Conservation (phyloP, 2,329 filamentous ascomycete genomes). For the Anthostomella pinea region DNA sequence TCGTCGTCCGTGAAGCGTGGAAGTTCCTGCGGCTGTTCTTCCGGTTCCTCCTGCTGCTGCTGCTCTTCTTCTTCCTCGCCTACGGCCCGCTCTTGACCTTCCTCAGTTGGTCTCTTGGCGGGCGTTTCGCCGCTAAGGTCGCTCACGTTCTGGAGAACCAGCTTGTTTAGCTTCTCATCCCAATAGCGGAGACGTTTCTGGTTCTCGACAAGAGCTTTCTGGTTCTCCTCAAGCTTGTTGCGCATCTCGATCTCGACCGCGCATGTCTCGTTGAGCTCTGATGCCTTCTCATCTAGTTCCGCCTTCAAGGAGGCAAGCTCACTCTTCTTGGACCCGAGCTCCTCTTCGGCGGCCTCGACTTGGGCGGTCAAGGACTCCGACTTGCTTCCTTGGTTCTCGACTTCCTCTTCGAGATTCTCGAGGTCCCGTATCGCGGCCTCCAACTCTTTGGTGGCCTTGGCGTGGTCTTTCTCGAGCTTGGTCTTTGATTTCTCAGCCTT, state of each 20-base stretch:
- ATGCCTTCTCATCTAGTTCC: conserved; percentile 81
- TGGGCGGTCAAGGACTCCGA: conserved; percentile 69
- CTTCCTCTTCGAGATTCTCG: conserved; percentile 74
- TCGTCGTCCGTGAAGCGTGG: conserved; percentile 76
- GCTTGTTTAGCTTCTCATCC: conserved; percentile 84
- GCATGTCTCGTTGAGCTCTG: conserved; percentile 83
- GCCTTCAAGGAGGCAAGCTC: conserved; percentile 77
- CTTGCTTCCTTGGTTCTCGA: conserved; percentile 71
- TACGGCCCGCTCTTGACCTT: conserved; percentile 27
- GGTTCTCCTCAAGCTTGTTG: conserved; percentile 94
- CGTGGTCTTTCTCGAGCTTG: conserved; percentile 82
- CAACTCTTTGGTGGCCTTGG: conserved; percentile 76
- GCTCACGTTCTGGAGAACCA: conserved; percentile 76
- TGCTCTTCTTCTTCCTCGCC: conserved; percentile 15
- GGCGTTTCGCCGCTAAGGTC: conserved; percentile 52
- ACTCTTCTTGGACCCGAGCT: conserved; percentile 73
- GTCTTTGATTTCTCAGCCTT: conserved; percentile 90
- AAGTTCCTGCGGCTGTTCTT: conserved; percentile 53
- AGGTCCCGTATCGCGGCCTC: conserved; percentile 69
- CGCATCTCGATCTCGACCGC: conserved; percentile 96
- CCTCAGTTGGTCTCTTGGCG: conserved; percentile 24
- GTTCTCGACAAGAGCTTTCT: conserved; percentile 84
- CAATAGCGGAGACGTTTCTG: conserved; percentile 81
- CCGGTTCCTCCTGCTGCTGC: conserved; percentile 15
- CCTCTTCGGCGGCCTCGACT: conserved; percentile 80